These are phyloP conservation scores for Pachysandra terminalis DNA, from an alignment of 164 flowering plant genomes.

Conservation along the genomic window DNA sequence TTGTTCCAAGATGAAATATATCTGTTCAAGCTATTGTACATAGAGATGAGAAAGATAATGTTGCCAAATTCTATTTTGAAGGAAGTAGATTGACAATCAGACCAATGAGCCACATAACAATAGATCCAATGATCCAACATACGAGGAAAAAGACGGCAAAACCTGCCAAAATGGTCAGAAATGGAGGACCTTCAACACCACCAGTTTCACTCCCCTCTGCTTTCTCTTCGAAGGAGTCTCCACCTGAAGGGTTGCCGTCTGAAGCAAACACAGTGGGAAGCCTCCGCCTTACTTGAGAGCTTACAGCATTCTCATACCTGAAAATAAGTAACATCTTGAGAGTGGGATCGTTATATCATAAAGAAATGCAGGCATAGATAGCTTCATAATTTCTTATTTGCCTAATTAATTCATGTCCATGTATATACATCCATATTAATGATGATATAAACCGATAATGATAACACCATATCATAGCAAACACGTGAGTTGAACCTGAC, in stretches of 20 bases:
- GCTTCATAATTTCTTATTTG: background rate
- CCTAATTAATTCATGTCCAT: background rate
- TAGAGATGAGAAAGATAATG: background rate
- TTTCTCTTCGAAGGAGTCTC: slow-evolving; percentile 5
- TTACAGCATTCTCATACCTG: slow-evolving; percentile 11
- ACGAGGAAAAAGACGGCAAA: slow-evolving; percentile 12
- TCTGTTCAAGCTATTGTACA: background rate
- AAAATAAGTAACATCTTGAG: background rate
- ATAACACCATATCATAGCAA: background rate
- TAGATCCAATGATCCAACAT: slow-evolving; percentile 19
- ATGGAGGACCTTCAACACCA: slow-evolving; percentile 21
- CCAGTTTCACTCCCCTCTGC: slow-evolving; percentile 1
- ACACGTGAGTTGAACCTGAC: background rate
- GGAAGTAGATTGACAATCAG: slow-evolving; percentile 13
- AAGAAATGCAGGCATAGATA: background rate
- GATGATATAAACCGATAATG: background rate
- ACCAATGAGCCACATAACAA: slow-evolving; percentile 21
- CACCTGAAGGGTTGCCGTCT: slow-evolving; percentile 5
- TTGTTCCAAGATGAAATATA: background rate
- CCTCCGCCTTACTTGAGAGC: slow-evolving; percentile 4
- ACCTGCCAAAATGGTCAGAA: slow-evolving; percentile 29
- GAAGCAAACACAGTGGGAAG: slow-evolving; percentile 4
- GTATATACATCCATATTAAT: background rate
- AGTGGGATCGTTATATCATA: background rate
- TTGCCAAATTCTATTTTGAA: background rate